Conservation (phyloP, 2,329 filamentous ascomycete species). For the Peltaster fructicola region DNA sequence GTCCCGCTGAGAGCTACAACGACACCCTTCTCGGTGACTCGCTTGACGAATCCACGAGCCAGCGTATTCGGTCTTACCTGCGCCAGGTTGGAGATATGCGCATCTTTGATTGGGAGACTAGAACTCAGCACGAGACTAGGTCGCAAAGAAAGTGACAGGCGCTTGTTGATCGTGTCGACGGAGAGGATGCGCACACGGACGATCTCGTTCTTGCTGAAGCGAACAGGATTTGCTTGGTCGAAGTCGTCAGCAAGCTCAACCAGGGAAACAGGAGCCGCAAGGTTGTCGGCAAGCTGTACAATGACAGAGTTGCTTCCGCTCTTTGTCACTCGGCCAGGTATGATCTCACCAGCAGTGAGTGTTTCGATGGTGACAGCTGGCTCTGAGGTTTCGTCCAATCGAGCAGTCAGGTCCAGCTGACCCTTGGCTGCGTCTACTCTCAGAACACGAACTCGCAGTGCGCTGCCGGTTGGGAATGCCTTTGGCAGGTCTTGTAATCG, state of each 20-base stretch:
- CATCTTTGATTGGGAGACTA: conserved; percentile 60
- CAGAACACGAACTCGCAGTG: conserved; percentile 62
- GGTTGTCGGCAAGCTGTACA: conserved; percentile 63
- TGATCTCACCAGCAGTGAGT: conserved; percentile 59
- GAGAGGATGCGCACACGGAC: conserved; percentile 72
- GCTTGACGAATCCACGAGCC: conserved; percentile 80
- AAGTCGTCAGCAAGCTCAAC: conserved; percentile 80
- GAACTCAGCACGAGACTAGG: conserved; percentile 84
- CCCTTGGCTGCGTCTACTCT: conserved; percentile 54
- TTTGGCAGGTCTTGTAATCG: conserved; percentile 55
- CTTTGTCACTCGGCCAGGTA: conserved; percentile 73
- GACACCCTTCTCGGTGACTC: conserved; percentile 72
- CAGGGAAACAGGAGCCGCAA: conserved; percentile 66
- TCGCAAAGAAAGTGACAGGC: conserved; percentile 60
- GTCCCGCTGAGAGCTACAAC: conserved; percentile 72
- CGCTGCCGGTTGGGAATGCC: conserved; percentile 82
- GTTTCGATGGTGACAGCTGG: conserved; percentile 50
- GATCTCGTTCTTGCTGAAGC: conserved; percentile 68
- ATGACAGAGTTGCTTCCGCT: conserved; percentile 67
- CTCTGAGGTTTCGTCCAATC: conserved; percentile 21
- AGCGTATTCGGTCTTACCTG: conserved; percentile 62
- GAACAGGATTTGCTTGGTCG: conserved; percentile 55
- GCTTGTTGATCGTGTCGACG: conserved; percentile 71
- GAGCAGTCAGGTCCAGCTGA: conserved; percentile 54
- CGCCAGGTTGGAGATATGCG: conserved; percentile 53